Evolutionary conservation across 345 rosid species (phyloP), one percentile per base, ranked within the genome.

Genomic region (Iberis pinnata): DNA sequence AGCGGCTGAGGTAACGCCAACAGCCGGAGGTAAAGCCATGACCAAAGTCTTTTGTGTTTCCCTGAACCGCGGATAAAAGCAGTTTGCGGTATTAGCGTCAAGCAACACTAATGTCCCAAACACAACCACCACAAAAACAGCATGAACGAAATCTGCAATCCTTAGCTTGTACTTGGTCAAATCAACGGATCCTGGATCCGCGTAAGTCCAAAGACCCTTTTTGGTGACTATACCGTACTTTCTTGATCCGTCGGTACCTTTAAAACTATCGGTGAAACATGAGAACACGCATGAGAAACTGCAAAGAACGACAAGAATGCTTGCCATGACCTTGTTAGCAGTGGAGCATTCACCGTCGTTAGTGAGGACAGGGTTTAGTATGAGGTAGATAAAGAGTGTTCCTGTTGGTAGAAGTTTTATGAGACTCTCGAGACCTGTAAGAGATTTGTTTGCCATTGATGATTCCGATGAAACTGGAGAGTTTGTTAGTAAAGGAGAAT

Each of bases 391-490:
- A 67, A 86, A 89, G 53, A 86, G 86, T 1, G 88, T 86, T 60
- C 95, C 97, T 12, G 95, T 83, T 0, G 97, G 97, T 26, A 89
- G 95, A 46, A 86, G 81, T 79, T 76, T 83, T 61, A 89, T 43
- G 26, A 89, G 84, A 75, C 78, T 89, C 2, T 88, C 81, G 0
- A 81, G 26, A 12, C 93, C 86, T 4, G 61, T 18, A 9, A 81
- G 71, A 33, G 88, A 69, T 63, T 39, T 75, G 49, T 53, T 84
- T 14, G 65, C 47, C 43, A 73, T 46, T 29, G 77, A 36, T 29
- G 77, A 36, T 31, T 36, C 38, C 0, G 75, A 49, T 18, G 83
- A 69, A 31, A 56, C 39, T 46, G 58, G 41, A 13, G 68, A 3
- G 18, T 31, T 49, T 47, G 50, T 26, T 57, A 58, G 68, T 22